phyloP scores from a whole-genome alignment of 1,284 basidiomycete species.

The Taiwanofungus camphoratus region DNA sequence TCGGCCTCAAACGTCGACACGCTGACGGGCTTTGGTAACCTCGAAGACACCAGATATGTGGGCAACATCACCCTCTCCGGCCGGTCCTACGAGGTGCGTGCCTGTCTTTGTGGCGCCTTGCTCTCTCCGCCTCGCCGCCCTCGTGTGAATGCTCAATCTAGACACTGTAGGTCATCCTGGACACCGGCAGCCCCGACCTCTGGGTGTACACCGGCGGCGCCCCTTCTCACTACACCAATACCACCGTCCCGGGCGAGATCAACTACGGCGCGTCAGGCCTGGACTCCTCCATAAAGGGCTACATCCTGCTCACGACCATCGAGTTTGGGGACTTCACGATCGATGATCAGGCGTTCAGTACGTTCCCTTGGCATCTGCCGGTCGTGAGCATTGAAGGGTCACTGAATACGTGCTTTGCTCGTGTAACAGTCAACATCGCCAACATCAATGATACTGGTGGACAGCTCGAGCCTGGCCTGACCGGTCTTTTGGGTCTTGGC shows the following conservation, averaged over 20 bases:
- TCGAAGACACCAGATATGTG: conserved; percentile 4
- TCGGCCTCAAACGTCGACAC: neutral
- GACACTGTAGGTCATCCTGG: conserved; percentile 6
- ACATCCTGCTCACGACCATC: conserved; percentile 1
- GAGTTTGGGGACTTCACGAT: conserved; percentile 4
- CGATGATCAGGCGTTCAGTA: conserved; percentile 6
- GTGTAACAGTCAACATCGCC: neutral
- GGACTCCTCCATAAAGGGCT: conserved; percentile 1
- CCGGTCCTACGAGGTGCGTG: conserved; percentile 2
- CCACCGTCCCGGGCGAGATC: conserved; percentile 1
- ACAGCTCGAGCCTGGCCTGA: neutral
- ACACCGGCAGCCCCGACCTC: conserved; percentile 8
- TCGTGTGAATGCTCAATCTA: neutral
- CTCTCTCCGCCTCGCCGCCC: neutral
- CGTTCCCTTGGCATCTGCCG: neutral
- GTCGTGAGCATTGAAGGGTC: too few relatives aligned
- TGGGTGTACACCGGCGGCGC: conserved; percentile 2
- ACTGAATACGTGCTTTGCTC: neutral
- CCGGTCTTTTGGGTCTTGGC: conserved; percentile 5
- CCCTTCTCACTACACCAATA: conserved; percentile 2
- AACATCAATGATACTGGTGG: neutral
- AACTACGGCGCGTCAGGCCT: conserved; percentile 1
- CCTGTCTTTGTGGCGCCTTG: neutral
- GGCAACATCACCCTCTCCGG: conserved; percentile 4
- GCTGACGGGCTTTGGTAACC: conserved; percentile 3